Evolutionary conservation across 2,329 filamentous ascomycete genomes (phyloP), one percentile per base, ranked within the genome.

Genomic region (Taxawa tesnikishii): DNA sequence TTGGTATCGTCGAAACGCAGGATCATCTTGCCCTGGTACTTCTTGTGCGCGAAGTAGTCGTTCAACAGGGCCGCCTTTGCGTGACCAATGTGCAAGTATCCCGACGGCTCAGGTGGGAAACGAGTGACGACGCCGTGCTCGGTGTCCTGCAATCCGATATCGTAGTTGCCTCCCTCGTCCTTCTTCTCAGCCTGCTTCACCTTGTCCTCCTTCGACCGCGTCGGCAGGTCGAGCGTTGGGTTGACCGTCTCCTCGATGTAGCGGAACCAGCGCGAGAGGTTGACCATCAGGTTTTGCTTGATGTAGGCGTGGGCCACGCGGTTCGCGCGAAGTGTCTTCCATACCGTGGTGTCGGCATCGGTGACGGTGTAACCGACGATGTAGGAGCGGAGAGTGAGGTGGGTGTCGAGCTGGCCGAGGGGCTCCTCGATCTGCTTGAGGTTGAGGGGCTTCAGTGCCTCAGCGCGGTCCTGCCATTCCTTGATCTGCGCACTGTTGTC

Each of bases 1-100:
- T 98, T 98, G 35, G 90, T 98, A 53, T 98, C 90, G 54, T 98
- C 90, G 51, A 98, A 90, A 38, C 90, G 82, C 30, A 96, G 73
- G 38, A 92, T 76, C 47, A 98, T 68, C 48, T 80, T 92, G 49
- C 90, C 90, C 38, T 88, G 78, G 67, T 93, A 93, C 46, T 84
- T 82, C 55, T 85, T 79, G 58, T 94, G 85, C 27, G 85, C 88
- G 47, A 96, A 96, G 68, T 93, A 96, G 56, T 96, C 87, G 63
- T 90, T 94, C 36, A 96, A 74, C 34, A 93, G 69, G 5, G 85
- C 85, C 17, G 85, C 85, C 63, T 96, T 96, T 45, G 85, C 84
- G 63, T 96, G 88, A 33, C 88, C 88, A 42, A 94, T 93, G 62
- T 94, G 88, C 27, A 94, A 74, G 54, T 93, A 94, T 39, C 85